phyloP scores from a whole-genome alignment of 352 stramenopile genomes.

The Phytophthora pini region DNA sequence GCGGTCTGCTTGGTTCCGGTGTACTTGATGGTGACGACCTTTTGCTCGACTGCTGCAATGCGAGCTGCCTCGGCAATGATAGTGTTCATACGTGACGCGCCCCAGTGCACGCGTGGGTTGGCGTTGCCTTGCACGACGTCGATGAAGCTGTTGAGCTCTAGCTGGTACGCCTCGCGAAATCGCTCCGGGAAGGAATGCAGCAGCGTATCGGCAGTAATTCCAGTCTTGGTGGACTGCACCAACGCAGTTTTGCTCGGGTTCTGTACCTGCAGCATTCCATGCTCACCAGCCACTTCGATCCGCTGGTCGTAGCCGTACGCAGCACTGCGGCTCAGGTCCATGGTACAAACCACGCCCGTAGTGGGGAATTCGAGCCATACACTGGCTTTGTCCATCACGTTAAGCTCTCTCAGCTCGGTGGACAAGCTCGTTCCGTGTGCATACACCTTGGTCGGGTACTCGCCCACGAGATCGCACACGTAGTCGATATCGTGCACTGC shows the following conservation, averaged over 20 bases:
- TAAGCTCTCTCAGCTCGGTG: conserved; percentile 63
- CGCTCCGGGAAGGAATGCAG: conserved; percentile 90
- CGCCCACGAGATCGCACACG: conserved; percentile 78
- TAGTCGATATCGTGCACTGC: conserved; percentile 94
- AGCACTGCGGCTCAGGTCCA: conserved; percentile 86
- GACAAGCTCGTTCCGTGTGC: conserved; percentile 80
- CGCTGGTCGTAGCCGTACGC: conserved; percentile 94
- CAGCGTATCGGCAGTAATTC: conserved; percentile 63
- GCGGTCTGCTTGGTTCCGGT: conserved; percentile 53
- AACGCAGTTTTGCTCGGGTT: conserved; percentile 76
- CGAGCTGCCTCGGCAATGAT: conserved; percentile 78
- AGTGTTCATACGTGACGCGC: conserved; percentile 77
- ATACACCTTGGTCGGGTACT: conserved; percentile 86
- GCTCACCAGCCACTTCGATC: conserved; percentile 87
- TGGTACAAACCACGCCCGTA: conserved; percentile 85
- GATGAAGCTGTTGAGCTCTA: conserved; percentile 89
- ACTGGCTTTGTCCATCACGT: conserved; percentile 87
- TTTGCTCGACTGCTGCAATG: conserved; percentile 67
- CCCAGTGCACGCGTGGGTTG: conserved; percentile 68
- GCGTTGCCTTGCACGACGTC: conserved; percentile 50
- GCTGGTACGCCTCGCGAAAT: conserved; percentile 86
- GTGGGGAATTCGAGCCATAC: conserved; percentile 78
- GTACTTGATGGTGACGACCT: conserved; percentile 73
- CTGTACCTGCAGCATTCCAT: conserved; percentile 74
- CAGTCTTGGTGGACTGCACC: conserved; percentile 55